A percentile compares a stretch with the other conserved stretches of the same genome.
These are phyloP conservation scores for Nakazawaea siamensis DNA, from an alignment of 805 yeast species.

Conservation along the genomic window DNA sequence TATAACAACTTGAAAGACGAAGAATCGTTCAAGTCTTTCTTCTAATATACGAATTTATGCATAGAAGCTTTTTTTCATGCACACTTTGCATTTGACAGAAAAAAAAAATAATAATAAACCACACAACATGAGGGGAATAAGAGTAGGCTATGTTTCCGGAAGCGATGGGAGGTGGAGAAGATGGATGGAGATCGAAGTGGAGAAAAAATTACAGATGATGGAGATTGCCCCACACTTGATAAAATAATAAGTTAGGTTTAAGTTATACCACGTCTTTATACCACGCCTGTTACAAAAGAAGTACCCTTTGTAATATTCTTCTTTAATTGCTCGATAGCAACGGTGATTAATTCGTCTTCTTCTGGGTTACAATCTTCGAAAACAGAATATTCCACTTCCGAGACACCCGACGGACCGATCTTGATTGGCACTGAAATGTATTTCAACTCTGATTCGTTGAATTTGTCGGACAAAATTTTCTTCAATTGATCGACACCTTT, in stretches of 20 bases:
- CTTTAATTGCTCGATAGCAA: slow-evolving; percentile 45
- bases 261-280: not conserved
- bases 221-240: too few relatives aligned
- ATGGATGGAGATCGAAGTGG: too few relatives aligned
- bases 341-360: slow-evolving; percentile 47
- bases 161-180: too few relatives aligned
- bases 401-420: slow-evolving; percentile 47
- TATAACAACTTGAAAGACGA: slow-evolving; percentile 52
- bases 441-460: slow-evolving; percentile 21
- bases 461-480: slow-evolving; percentile 28
- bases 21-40: slow-evolving; percentile 34
- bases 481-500: slow-evolving; percentile 45
- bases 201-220: too few relatives aligned
- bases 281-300: slow-evolving; percentile 28
- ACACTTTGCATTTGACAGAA: too few relatives aligned
- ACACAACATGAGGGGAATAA: too few relatives aligned
- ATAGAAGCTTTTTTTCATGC: too few relatives aligned
- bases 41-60: too few relatives aligned
- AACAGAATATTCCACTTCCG: slow-evolving; percentile 44
- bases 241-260: not conserved
- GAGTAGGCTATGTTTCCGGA: too few relatives aligned
- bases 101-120: too few relatives aligned
- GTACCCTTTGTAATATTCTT: slow-evolving; percentile 55
- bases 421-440: slow-evolving; percentile 60
- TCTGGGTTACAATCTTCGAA: slow-evolving; percentile 37